phyloP scores from a whole-genome alignment of 331 rosid species.

The Malus hybrid region DNA sequence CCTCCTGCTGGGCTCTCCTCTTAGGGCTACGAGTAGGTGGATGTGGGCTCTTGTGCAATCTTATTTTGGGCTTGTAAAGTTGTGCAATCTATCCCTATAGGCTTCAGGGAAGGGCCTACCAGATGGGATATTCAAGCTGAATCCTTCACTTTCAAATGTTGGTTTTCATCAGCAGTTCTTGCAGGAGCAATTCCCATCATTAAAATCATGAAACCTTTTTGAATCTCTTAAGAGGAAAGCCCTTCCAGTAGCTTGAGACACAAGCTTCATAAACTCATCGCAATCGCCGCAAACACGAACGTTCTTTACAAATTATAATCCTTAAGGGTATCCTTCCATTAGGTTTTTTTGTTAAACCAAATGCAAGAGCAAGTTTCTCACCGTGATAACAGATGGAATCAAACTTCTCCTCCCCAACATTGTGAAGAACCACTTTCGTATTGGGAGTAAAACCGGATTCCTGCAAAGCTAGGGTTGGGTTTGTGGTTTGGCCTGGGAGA shows the following conservation, averaged over 20 bases:
- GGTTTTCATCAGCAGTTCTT: not conserved
- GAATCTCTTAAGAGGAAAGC: constrained; percentile 19
- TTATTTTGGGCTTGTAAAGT: not conserved
- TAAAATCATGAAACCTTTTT: constrained; percentile 23
- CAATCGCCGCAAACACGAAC: constrained; percentile 12
- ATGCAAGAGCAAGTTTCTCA: constrained; percentile 26
- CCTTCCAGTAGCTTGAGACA: constrained; percentile 9
- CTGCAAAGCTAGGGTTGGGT: not conserved
- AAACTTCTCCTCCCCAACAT: constrained; percentile 20
- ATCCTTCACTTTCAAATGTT: not conserved
- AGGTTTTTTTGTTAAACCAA: constrained; percentile 15
- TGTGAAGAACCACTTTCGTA: constrained; percentile 21
- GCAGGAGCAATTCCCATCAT: constrained; percentile 18
- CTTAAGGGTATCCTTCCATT: constrained; percentile 12
- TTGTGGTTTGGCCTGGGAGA: no score
- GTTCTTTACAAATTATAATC: constrained; percentile 13
- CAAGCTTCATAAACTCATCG: constrained; percentile 25
- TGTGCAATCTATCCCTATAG: not conserved
- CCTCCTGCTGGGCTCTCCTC: not conserved
- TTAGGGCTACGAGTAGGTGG: not conserved
- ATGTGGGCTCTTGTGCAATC: not conserved
- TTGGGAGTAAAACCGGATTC: constrained; percentile 18
- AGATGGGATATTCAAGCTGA: not conserved
- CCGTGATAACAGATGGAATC: constrained; percentile 19
- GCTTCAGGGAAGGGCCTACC: not conserved